Evolutionary conservation across 2,329 filamentous ascomycete species (phyloP).

Genomic region (Pseudofabraea citricarpa): DNA sequence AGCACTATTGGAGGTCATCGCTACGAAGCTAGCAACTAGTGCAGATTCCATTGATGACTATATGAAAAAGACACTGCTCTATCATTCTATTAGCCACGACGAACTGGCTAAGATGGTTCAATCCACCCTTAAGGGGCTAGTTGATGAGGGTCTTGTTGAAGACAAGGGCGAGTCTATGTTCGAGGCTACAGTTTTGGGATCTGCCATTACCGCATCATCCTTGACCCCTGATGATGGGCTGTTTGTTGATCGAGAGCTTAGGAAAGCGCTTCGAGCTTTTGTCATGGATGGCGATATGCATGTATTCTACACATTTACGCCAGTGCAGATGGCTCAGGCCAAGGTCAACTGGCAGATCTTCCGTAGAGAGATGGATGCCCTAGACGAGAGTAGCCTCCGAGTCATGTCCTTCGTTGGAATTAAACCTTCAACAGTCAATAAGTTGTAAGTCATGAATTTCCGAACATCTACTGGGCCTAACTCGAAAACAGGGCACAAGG

Average conservation of each 20-base stretch:
- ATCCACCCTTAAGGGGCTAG: slow-evolving; percentile 54
- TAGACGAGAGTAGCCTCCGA: slow-evolving; percentile 68
- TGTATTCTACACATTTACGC: slow-evolving; percentile 72
- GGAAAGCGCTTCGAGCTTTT: slow-evolving; percentile 63
- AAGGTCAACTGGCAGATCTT: slow-evolving; percentile 69
- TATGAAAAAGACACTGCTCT: slow-evolving; percentile 62
- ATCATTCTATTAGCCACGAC: slow-evolving; percentile 46
- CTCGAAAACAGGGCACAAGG: slow-evolving; percentile 62
- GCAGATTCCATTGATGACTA: slow-evolving; percentile 63
- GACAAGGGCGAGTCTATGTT: slow-evolving; percentile 46
- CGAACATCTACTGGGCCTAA: no score
- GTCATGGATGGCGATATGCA: slow-evolving; percentile 82
- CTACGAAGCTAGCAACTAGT: slow-evolving; percentile 62
- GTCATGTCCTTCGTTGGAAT: slow-evolving; percentile 66
- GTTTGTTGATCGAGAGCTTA: slow-evolving; percentile 66
- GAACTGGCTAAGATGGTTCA: slow-evolving; percentile 49
- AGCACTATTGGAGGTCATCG: slow-evolving; percentile 67
- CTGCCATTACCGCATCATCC: slow-evolving; percentile 67
- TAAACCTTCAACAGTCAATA: slow-evolving; percentile 61
- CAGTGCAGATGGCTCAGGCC: slow-evolving; percentile 53
- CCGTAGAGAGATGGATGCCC: slow-evolving; percentile 61
- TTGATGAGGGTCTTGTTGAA: slow-evolving; percentile 49
- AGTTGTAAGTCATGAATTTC: slow-evolving; percentile 57
- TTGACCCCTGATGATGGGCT: slow-evolving; percentile 71
- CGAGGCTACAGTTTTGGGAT: slow-evolving; percentile 59